Evolutionary conservation across 1,139 yeast genomes (phyloP), one percentile per base, ranked within the genome.

Genomic region (Kodamaea arcana): DNA sequence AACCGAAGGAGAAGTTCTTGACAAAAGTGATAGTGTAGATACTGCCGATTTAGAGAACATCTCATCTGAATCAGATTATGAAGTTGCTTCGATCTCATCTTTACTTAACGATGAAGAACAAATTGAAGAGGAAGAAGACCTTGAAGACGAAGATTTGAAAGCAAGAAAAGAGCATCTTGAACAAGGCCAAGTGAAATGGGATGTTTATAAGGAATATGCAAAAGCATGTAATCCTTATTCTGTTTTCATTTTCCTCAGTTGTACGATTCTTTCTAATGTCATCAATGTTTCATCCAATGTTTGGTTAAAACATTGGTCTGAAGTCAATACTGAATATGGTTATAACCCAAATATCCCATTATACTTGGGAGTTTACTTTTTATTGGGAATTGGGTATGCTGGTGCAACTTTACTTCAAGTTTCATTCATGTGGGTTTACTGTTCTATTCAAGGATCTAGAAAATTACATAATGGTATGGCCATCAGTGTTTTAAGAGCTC

Each of bases 301-400:
- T 34, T 92, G 98, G 98, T 76, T 92, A 52, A 92, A 92, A 57
- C 90, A 87, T 56, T 94, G 98, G 98, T 87, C 97, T 8, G 98
- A 92, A 55, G 77, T 83, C 24, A 92, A 92, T 54, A 72, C 88
- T 4, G 65, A 59, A 30, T 56, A 65, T 29, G 94, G 92, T 16
- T 65, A 63, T 39, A 90, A 90, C 54, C 95, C 95, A 2, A 56
- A 79, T 41, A 78, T 84, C 22, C 65, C 65, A 32, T 75, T 63
- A 50, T 90, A 88, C 48, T 69, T 92, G 48, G 83, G 87, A 24
- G 67, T 86, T 32, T 92, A 92, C 56, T 78, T 85, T 41, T 66
- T 72, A 11, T 67, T 90, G 35, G 97, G 97, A 44, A 54, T 87
- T 33, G 70, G 76, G 9, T 55, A 50, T 34, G 74, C 94, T 2